A percentile compares a stretch with the other conserved stretches of the same genome.
These are phyloP conservation scores for Aspergillus coremiiformis DNA, from an alignment of 495 filamentous ascomycete species.

Conservation along the genomic window DNA sequence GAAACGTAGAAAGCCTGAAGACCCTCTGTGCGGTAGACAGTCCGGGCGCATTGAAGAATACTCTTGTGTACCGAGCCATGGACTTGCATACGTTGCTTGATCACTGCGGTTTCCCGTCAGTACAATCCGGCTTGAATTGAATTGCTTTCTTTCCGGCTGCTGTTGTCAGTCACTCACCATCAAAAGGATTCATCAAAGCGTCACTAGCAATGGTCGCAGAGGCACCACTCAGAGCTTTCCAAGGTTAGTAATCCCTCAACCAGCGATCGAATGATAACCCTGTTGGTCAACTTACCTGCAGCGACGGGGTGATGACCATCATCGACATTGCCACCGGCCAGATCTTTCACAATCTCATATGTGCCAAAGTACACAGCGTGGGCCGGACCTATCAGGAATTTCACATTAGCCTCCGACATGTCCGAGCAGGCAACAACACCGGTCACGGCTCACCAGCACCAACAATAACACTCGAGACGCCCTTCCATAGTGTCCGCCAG, in stretches of 20 bases:
- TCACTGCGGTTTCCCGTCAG: slow-evolving; percentile 51
- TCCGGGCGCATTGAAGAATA: slow-evolving; percentile 73
- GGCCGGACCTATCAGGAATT: slow-evolving; percentile 63
- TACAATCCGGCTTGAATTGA: too few species aligned
- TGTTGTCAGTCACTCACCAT: slow-evolving; percentile 71
- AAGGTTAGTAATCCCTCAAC: slow-evolving; percentile 16
- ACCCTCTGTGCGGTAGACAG: slow-evolving; percentile 82
- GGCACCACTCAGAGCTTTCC: slow-evolving; percentile 76
- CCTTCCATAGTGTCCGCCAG: slow-evolving; percentile 86
- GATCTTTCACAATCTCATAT: slow-evolving; percentile 93
- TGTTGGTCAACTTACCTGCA: slow-evolving; percentile 55
- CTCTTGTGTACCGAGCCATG: slow-evolving; percentile 87
- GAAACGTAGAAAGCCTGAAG: slow-evolving; percentile 94
- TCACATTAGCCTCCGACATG: slow-evolving; percentile 18
- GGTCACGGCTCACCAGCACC: slow-evolving; percentile 64
- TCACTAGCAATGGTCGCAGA: slow-evolving; percentile 94
- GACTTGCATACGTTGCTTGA: slow-evolving; percentile 99
- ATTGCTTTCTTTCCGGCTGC: background rate
- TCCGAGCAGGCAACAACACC: slow-evolving; percentile 1
- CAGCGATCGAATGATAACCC: background rate
- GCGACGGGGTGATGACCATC: slow-evolving; percentile 89
- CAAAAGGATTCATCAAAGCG: slow-evolving; percentile 98
- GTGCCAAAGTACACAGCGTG: slow-evolving; percentile 98
- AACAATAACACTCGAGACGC: slow-evolving; percentile 90
- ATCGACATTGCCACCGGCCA: slow-evolving; percentile 85